Evolutionary conservation across 352 stramenopile genomes (phyloP).

Genomic region (Globisporangium lucens): DNA sequence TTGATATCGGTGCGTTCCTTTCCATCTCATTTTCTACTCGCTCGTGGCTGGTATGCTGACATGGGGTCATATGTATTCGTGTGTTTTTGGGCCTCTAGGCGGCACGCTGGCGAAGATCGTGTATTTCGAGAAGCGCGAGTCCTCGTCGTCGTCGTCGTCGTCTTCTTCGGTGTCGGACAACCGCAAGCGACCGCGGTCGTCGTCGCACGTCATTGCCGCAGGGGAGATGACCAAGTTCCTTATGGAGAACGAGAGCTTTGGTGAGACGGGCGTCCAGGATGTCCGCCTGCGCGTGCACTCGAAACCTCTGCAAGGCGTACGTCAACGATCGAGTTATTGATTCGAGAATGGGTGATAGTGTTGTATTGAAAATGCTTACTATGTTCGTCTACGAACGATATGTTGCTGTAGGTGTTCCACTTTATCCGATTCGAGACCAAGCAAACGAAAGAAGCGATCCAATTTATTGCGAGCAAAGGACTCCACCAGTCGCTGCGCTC

Average conservation of each 20-base stretch:
- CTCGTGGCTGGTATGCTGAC: conserved; percentile 17
- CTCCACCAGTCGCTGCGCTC: conserved; percentile 80
- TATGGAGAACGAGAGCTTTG: conserved; percentile 76
- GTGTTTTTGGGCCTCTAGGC: conserved; percentile 30
- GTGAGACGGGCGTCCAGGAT: conserved; percentile 84
- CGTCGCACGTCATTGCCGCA: conserved; percentile 74
- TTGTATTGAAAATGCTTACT: too few species aligned
- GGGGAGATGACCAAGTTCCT: conserved; percentile 87
- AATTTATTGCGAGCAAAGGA: conserved; percentile 72
- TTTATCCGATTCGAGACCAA: conserved; percentile 91
- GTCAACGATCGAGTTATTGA: background rate
- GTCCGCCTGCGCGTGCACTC: conserved; percentile 81
- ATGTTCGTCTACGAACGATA: too few species aligned
- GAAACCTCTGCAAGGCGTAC: conserved; percentile 88
- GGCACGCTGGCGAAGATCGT: conserved; percentile 95
- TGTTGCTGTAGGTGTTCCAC: conserved; percentile 85
- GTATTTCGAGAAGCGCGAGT: conserved; percentile 89
- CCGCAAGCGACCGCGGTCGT: conserved; percentile 62
- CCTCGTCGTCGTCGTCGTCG: background rate
- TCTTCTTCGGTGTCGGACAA: conserved; percentile 14
- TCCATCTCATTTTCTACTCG: background rate
- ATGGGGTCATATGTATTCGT: background rate
- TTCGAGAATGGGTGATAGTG: too few species aligned
- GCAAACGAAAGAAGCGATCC: conserved; percentile 69
- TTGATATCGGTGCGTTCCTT: conserved; percentile 68